Percentiles rank a stretch among this genome's conserved stretches.
phyloP scores from a whole-genome alignment of 331 rosid genomes.

The Phaseolus coccineus region DNA sequence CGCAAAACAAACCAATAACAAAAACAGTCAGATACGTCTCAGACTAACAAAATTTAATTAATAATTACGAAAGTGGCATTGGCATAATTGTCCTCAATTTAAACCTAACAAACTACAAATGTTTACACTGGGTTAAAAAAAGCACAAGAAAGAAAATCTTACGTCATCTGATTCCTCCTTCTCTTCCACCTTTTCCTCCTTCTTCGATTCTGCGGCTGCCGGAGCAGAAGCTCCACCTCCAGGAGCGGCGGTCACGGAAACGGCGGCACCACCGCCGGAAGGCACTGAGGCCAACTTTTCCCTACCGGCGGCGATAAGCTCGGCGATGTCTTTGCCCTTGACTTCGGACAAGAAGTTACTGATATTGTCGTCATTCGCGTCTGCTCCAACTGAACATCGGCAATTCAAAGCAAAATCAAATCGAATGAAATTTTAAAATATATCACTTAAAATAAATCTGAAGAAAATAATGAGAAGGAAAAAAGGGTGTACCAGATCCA shows the following conservation, averaged over 20 bases:
- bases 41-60: neutral
- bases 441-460: neutral
- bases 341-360: conserved; percentile 39
- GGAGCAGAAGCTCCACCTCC: conserved; percentile 44
- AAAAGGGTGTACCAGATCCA: conserved; percentile 50
- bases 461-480: neutral
- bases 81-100: neutral
- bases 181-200: conserved; percentile 71
- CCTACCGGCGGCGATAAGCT: conserved; percentile 44
- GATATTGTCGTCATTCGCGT: conserved; percentile 37
- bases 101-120: neutral
- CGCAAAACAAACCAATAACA: conserved; percentile 10
- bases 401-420: neutral
- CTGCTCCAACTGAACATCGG: conserved; percentile 48
- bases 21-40: conserved; percentile 2
- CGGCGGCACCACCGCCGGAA: conserved; percentile 41
- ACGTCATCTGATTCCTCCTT: conserved; percentile 73
- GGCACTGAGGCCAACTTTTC: conserved; percentile 48
- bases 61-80: neutral
- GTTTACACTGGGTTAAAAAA: neutral
- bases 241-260: conserved; percentile 39
- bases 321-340: conserved; percentile 43
- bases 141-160: conserved; percentile 24
- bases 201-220: conserved; percentile 61
- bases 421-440: neutral